phyloP scores from a whole-genome alignment of 768 basidiomycete species.

The Fistulinella prunicolor region DNA sequence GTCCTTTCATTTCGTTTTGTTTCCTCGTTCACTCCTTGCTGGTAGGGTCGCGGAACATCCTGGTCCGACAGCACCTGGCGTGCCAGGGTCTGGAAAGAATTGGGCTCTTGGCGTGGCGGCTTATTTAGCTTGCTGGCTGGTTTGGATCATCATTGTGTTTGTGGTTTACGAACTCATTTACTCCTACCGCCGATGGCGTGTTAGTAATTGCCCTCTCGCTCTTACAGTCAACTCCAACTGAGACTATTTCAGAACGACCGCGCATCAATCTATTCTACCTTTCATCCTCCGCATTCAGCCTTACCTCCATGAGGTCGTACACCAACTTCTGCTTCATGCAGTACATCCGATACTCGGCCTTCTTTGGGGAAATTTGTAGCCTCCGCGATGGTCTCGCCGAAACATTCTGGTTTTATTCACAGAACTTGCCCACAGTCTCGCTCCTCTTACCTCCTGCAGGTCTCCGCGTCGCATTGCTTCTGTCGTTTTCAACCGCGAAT shows the following conservation, averaged over 20 bases:
- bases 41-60: constrained; percentile 72
- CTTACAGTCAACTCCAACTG: constrained; percentile 11
- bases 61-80: constrained; percentile 63
- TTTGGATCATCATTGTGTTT: constrained; percentile 70
- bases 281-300: constrained; percentile 73
- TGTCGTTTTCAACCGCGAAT: constrained; percentile 56
- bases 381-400: constrained; percentile 69
- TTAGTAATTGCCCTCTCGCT: constrained; percentile 52
- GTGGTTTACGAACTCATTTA: constrained; percentile 76
- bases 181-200: constrained; percentile 70
- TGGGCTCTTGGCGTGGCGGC: constrained; percentile 84
- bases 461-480: constrained; percentile 66
- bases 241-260: constrained; percentile 62
- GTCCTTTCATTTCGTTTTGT: not conserved
- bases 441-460: constrained; percentile 84
- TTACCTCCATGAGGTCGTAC: constrained; percentile 76
- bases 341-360: constrained; percentile 72
- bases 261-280: constrained; percentile 82
- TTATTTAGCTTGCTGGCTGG: constrained; percentile 77
- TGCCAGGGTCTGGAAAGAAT: constrained; percentile 67
- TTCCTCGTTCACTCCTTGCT: constrained; percentile 12
- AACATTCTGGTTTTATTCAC: constrained; percentile 78
- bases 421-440: constrained; percentile 78
- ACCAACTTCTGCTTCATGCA: constrained; percentile 82
- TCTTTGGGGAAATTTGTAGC: constrained; percentile 49